phyloP scores from a whole-genome alignment of 2,329 filamentous ascomycete genomes.

The Clonostachys chloroleuca region DNA sequence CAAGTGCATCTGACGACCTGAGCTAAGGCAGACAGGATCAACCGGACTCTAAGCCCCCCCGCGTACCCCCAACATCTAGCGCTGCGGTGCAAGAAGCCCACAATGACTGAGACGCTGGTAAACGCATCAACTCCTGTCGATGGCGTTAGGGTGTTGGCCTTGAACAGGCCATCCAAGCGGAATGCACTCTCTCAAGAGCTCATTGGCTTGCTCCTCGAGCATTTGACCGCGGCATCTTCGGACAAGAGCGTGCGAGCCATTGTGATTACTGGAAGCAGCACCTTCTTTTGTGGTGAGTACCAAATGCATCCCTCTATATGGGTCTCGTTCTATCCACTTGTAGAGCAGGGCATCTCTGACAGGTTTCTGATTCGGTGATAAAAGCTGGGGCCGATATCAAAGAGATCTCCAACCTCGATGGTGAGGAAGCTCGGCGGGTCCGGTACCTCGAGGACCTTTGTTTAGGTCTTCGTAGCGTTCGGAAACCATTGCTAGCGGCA shows the following conservation, averaged over 20 bases:
- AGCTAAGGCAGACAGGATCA: too few relatives aligned
- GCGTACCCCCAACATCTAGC: background rate
- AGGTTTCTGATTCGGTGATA: background rate
- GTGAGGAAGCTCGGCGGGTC: conserved; percentile 16
- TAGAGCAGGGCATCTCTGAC: background rate
- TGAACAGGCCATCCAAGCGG: conserved; percentile 51
- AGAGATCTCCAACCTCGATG: conserved; percentile 8
- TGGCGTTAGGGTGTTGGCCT: conserved; percentile 39
- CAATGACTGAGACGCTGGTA: conserved; percentile 6
- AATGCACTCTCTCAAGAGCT: conserved; percentile 53
- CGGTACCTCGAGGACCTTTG: conserved; percentile 36
- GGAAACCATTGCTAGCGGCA: conserved; percentile 43
- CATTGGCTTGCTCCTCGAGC: conserved; percentile 35
- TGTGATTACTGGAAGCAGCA: conserved; percentile 27
- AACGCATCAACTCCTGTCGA: conserved; percentile 14
- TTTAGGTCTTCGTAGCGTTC: conserved; percentile 20
- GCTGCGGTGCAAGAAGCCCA: background rate
- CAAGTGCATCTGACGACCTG: too few relatives aligned
- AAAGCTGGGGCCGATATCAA: conserved; percentile 11
- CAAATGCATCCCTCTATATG: background rate
- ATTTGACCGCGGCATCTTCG: conserved; percentile 12
- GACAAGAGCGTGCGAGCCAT: conserved; percentile 22
- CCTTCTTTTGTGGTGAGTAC: conserved; percentile 25
- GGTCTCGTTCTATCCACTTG: background rate
- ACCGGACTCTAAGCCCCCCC: too few relatives aligned